These are phyloP conservation scores for Pseudogymnoascus sp. DNA, from an alignment of 2,329 filamentous ascomycete species.

Conservation along the genomic window DNA sequence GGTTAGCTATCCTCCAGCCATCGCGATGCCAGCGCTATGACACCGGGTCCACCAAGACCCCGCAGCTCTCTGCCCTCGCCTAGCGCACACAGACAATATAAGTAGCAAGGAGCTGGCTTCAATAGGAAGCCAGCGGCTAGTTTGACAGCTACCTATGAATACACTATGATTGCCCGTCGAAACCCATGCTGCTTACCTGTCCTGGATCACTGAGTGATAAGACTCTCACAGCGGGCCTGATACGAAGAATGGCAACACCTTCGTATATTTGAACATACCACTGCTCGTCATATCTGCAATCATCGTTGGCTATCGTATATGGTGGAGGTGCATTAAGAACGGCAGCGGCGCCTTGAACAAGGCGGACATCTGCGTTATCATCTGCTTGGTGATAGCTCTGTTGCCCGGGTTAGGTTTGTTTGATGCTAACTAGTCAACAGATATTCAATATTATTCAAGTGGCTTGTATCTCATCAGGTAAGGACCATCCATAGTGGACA, in stretches of 20 bases:
- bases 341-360: slow-evolving; percentile 6
- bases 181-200: too few relatives aligned
- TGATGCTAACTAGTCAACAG: slow-evolving; percentile 3
- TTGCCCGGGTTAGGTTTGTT: neutral
- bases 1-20: too few relatives aligned
- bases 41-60: too few relatives aligned
- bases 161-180: too few relatives aligned
- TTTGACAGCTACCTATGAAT: too few relatives aligned
- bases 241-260: slow-evolving; percentile 3
- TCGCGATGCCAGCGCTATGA: too few relatives aligned
- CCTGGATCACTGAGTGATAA: too few relatives aligned
- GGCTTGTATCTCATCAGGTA: slow-evolving; percentile 9
- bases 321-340: slow-evolving; percentile 13
- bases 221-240: too few relatives aligned
- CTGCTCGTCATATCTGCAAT: slow-evolving; percentile 9
- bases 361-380: slow-evolving; percentile 7
- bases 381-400: neutral
- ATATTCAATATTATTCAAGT: slow-evolving; percentile 8
- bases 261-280: slow-evolving; percentile 12
- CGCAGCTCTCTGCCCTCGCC: too few relatives aligned
- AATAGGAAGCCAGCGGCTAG: too few relatives aligned
- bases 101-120: too few relatives aligned
- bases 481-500: neutral
- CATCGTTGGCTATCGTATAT: slow-evolving; percentile 12
- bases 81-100: too few relatives aligned